Base-by-base conservation (phyloP, 176 grass and related monocot genomes). In the Carex kokanica region DNA sequence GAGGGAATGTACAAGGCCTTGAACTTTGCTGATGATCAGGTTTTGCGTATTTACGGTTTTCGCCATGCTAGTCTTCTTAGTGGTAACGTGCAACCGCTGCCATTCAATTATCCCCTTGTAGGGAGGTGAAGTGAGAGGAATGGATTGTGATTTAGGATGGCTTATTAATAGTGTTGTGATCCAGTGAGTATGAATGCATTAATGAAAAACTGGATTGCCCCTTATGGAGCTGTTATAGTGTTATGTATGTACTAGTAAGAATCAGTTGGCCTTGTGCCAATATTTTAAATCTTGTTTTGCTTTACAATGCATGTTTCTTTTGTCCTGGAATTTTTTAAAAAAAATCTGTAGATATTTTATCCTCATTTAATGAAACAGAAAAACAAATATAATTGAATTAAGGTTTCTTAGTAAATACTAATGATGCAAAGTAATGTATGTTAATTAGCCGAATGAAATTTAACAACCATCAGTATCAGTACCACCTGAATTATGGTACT, bases 11-110 rank as follows among this genome's bases (percentile, higher is more conserved):
- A 82, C 41, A 86, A 89, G 81, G 89, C 95, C 73, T 85, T 98
- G 83, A 86, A 91, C 84, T 94, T 94, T 72, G 95, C 92, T n/a
- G 92, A 94, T 85, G 87, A 98, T 67, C 95, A 98, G 88, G 95
- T 98, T 62, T 67, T 94, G 45, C 85, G 90, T 21, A 24, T 18
- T 32, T 98, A 93, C 66, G 92, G 95, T 1, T 95, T 93, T 88
- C 78, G 83, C 23, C 95, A 93, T 86, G 84, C 78, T 24, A 61
- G 25, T 0, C 84, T 69, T 20, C 85, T 83, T 75, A 86, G 79
- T 78, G 84, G 78, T 51, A 89, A 74, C 60, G 89, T 93, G 36
- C 62, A 18, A 49, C 91, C 92, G 4, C 77, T 95, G 74, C 89
- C 89, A 12, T 98, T 93, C 80, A 86, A 95, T 67, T 87, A 86